Evolutionary conservation across 768 basidiomycete species (phyloP), one percentile per base, ranked within the genome.

Genomic region (Antrodiella citrinella): DNA sequence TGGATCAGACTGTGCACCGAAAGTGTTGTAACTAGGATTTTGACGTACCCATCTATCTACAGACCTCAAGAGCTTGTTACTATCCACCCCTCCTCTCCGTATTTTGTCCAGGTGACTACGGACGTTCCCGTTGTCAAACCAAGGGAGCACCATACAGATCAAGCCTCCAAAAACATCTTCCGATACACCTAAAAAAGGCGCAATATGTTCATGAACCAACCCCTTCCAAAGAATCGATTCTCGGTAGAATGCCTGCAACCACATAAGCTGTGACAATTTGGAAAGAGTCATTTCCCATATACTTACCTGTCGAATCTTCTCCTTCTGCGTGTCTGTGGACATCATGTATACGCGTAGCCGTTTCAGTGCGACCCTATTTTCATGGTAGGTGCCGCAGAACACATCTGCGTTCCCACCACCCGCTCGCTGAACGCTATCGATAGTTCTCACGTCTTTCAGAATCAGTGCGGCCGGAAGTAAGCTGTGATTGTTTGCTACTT

Each of bases 121-220:
- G 4, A 40, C 48, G 7, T 24, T 52, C 9, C 51, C 51, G 23
- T 52, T 49, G 12, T 22, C 15, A 46, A 52, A 48, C 51, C 51
- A 52, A 2, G 46, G 46, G 3, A 47, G 35, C 18, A 52, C 51
- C 38, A 52, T 47, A 23, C 51, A 47, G 11, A 42, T 38, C 9
- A 11, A 20, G 23, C 20, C 18, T 10, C 12, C 3, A 18, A 39
- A 35, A 19, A 23, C 11, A n/a, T 48, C 21, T 12, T 11, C 15
- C 4, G 38, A 4, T 18, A 48, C 23, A 11, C 47, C 47, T 7
- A 48, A 9, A 18, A 43, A 43, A 5, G 41, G 41, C 18, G 19
- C 15, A 43, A 43, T 22, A 19, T 43, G 15, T 19, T 7, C 9
- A 22, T 43, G 41, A 18, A 35, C 30, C 30, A 35, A 15, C 7